Base-by-base conservation (phyloP, 2,329 filamentous ascomycete genomes). In the Xylaria sp. region DNA sequence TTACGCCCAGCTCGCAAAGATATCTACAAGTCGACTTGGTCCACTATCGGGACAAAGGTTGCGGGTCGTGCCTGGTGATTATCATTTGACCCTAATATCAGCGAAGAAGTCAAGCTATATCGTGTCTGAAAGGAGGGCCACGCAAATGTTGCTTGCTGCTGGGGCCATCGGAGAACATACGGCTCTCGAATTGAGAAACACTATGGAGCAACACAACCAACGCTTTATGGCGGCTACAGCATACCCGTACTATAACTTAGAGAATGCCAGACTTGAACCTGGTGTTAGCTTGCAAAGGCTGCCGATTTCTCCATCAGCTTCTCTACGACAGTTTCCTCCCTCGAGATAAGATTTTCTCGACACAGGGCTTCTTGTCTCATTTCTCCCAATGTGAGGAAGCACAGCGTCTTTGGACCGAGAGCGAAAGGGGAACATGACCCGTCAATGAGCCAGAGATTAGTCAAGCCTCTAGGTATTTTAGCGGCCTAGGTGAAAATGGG, bases 231-330 rank as follows among this genome's bases (percentile, higher is more conserved):
- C 63, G 62, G 65, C 70, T 53, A 72, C 66, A 66, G 71, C 71
- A 68, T 73, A 69, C 61, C 68, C 71, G 37, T 70, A 68, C 48
- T 73, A 72, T 55, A 68, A 27, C 61, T 58, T 70, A 59, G 58
- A 68, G 35, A 62, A 66, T 68, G 66, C 69, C 16, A 73, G 60
- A 62, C 60, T 73, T 29, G 69, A 72, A 65, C 70, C 32, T 66
- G 68, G 69, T 53, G 68, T 73, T 61, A 72, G 70, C 60, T 73
- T 73, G 69, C 69, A 71, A 73, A 59, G 71, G 71, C 48, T 73
- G 71, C 42, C 67, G 69, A 69, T 57, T 65, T 50, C 60, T 53
- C 27, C 13, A 60, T 27, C 60, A 63, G 40, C 54, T 29, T 48
- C 63, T 55, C 9, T n/a, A 58, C 60, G 32, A 27, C 55, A 27